These are phyloP conservation scores for Alternaria infectoria DNA, from an alignment of 2,329 filamentous ascomycete species.

Conservation along the genomic window DNA sequence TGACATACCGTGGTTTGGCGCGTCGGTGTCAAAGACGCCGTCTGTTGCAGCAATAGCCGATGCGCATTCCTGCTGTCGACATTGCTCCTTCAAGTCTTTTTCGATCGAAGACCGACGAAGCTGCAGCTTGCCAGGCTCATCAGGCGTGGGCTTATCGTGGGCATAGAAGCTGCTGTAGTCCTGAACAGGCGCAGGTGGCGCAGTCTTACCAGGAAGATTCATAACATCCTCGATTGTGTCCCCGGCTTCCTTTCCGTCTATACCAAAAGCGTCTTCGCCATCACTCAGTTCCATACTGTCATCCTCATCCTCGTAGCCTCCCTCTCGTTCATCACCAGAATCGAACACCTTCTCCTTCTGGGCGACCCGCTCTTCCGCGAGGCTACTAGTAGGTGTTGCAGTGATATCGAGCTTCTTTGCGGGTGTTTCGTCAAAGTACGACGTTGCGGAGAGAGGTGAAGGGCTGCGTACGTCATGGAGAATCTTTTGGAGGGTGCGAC, in stretches of 20 bases:
- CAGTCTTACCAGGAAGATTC: slow-evolving; percentile 5
- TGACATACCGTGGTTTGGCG: background rate
- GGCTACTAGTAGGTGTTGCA: too few relatives aligned
- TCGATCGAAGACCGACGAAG: background rate
- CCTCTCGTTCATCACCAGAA: slow-evolving; percentile 11
- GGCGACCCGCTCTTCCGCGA: background rate
- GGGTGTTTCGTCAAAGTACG: background rate
- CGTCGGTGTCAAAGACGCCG: background rate
- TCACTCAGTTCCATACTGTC: slow-evolving; percentile 26
- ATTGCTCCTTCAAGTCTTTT: background rate
- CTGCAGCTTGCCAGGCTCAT: background rate
- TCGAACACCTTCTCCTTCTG: background rate
- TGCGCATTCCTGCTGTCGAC: background rate
- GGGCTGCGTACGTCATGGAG: slow-evolving; percentile 3
- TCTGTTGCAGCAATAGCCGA: background rate
- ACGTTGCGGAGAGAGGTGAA: background rate
- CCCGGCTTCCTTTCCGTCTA: background rate
- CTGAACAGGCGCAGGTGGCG: background rate
- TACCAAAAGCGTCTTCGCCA: background rate
- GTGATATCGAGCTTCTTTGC: background rate
- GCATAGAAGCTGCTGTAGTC: slow-evolving; percentile 3
- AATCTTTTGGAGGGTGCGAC: slow-evolving; percentile 17
- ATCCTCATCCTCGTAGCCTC: slow-evolving; percentile 25
- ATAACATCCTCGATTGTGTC: slow-evolving; percentile 15
- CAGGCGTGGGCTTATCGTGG: background rate